Base-by-base conservation (phyloP, 371 early-diverging fungal genomes). In the Circinella umbellata region DNA sequence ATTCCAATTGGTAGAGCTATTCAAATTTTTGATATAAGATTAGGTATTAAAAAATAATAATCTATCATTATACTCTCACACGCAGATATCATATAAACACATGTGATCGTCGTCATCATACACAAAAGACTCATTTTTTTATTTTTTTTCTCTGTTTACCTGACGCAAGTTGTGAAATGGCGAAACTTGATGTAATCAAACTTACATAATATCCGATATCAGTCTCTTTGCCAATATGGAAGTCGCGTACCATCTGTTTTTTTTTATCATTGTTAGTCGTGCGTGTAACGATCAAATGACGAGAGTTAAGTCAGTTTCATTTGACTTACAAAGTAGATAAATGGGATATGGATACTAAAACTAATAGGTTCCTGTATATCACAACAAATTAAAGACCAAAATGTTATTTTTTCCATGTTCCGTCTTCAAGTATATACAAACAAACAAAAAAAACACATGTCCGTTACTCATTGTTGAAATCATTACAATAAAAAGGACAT, bases 201-300 rank as follows among this genome's bases (percentile, higher is more conserved):
- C 91, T 90, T 15, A 88, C 89, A 70, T 91, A 92, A 74, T 84
- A 89, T 3, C 90, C 89, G 17, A 90, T 79, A 13, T 78, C 71
- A 55, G 81, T 75, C 49, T 87, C 86, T 4, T 86, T 78, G 0
- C 83, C 76, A 3, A 92, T 73, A 46, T 81, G 73, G 48, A 92
- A 90, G 55, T 84, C 88, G 15, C 83, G 75, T 9, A 92, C 85
- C 89, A 88, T 84, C 86, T 86, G 80, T 14, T 2, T 9, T 14
- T 36, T 4, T 1, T 13, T 49, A 47, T n/a, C 36, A 64, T 57
- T 57, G 48, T 60, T 59, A 34, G 34, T 34, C 3, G 47, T 42
- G 46, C 18, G 62, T 42, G 62, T 62, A 57, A 51, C 37, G 51
- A 66, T 48, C 66, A 54, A 69, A 60, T 9, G 60, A 72, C 17